phyloP scores from a whole-genome alignment of 1,139 yeast species.

The Kodamaea fungicola region DNA sequence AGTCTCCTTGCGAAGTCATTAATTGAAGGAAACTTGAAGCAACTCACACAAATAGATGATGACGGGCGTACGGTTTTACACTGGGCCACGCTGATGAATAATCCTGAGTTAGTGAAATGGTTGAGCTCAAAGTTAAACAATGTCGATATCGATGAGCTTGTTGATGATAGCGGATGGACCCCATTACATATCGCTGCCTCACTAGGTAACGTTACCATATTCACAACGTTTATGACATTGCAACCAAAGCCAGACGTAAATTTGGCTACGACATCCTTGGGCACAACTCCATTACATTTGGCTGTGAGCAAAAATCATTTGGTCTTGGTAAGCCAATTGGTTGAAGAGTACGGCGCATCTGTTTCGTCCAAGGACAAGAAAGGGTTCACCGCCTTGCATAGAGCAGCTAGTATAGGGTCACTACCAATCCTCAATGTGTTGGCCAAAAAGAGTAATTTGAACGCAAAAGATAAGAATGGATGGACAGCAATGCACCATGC shows the following conservation, averaged over 20 bases:
- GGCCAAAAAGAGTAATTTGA: slow-evolving; percentile 60
- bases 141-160: slow-evolving; percentile 61
- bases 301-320: slow-evolving; percentile 69
- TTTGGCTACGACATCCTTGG: slow-evolving; percentile 54
- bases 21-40: slow-evolving; percentile 45
- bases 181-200: slow-evolving; percentile 81
- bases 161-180: slow-evolving; percentile 84
- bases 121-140: slow-evolving; percentile 22
- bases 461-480: slow-evolving; percentile 65
- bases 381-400: slow-evolving; percentile 66
- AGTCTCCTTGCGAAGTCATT: slow-evolving; percentile 45
- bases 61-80: slow-evolving; percentile 83
- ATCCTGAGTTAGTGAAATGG: slow-evolving; percentile 49
- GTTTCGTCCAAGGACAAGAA: slow-evolving; percentile 63
- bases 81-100: slow-evolving; percentile 80
- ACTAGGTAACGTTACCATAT: slow-evolving; percentile 58
- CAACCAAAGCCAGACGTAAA: slow-evolving; percentile 31
- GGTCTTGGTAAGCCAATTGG: slow-evolving; percentile 48
- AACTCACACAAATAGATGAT: slow-evolving; percentile 49
- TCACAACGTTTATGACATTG: slow-evolving; percentile 34
- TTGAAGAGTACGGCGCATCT: slow-evolving; percentile 54
- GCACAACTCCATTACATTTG: slow-evolving; percentile 73
- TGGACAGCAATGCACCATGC: slow-evolving; percentile 93
- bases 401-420: slow-evolving; percentile 83
- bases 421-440: slow-evolving; percentile 48